Conservation (phyloP, 2,329 filamentous ascomycete genomes). For the Neofusicoccum laricinum region DNA sequence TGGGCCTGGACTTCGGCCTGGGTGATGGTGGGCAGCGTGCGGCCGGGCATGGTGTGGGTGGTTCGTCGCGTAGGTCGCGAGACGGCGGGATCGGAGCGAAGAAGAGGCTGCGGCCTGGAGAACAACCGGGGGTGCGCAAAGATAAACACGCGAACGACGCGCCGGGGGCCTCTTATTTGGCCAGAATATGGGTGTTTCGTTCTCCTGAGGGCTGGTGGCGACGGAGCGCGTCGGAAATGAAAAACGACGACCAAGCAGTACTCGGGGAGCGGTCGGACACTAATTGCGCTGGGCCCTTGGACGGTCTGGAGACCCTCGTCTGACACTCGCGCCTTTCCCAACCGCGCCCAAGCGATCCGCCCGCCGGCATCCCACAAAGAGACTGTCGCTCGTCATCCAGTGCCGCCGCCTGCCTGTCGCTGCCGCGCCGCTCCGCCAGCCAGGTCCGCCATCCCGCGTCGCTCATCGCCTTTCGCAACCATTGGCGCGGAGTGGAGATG, state of each 20-base stretch:
- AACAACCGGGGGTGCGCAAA: neutral
- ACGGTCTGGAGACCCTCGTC: constrained; percentile 15
- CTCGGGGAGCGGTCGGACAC: constrained; percentile 12
- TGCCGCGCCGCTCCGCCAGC: neutral
- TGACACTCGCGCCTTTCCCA: constrained; percentile 8
- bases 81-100: neutral
- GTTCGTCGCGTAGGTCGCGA: neutral
- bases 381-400: neutral
- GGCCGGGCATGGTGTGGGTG: constrained; percentile 64
- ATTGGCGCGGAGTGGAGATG: neutral
- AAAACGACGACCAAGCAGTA: neutral
- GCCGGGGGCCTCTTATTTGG: neutral
- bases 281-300: neutral
- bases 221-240: constrained; percentile 16
- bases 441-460: neutral
- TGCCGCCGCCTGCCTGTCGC: neutral
- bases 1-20: constrained; percentile 77
- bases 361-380: neutral
- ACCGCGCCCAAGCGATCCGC: neutral
- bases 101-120: neutral
- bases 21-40: constrained; percentile 79
- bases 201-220: constrained; percentile 10
- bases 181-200: neutral
- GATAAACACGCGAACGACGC: neutral
- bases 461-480: constrained; percentile 3